These are phyloP conservation scores for Seiridium cupressi DNA, from an alignment of 2,329 filamentous ascomycete genomes.

Conservation along the genomic window DNA sequence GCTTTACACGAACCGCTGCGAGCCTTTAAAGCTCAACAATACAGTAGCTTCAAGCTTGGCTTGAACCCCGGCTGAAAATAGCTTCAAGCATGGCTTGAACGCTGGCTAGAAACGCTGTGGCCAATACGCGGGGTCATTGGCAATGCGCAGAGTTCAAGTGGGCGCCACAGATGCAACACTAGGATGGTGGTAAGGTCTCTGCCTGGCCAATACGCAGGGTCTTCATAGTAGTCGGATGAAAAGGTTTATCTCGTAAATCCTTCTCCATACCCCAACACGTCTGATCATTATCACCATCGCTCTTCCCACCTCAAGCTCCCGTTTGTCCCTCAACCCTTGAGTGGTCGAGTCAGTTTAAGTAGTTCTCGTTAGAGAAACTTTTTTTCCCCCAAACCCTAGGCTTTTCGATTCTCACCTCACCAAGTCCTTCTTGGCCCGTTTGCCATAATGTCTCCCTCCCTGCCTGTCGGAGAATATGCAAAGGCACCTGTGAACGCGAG, in stretches of 20 bases:
- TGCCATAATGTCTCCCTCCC: conserved; percentile 1
- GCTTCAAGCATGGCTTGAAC: background rate
- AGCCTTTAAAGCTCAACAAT: background rate
- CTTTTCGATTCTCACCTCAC: background rate
- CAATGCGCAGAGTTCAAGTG: background rate
- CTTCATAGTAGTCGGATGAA: too few relatives aligned
- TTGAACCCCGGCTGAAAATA: background rate
- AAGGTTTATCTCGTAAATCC: too few relatives aligned
- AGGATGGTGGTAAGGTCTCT: too few relatives aligned
- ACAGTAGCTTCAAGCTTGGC: background rate
- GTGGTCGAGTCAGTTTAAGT: background rate
- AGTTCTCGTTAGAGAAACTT: background rate
- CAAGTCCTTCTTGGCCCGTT: background rate
- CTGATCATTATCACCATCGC: too few relatives aligned
- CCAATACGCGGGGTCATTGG: background rate
- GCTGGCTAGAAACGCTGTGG: background rate
- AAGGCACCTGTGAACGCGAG: background rate
- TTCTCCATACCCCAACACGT: too few relatives aligned
- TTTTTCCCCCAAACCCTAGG: too few relatives aligned
- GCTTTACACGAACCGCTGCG: too few relatives aligned
- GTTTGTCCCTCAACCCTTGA: background rate
- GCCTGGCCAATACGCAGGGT: too few relatives aligned
- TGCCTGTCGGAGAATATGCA: conserved; percentile 2
- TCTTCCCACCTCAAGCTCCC: too few relatives aligned
- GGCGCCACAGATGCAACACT: background rate